phyloP scores from a whole-genome alignment of 805 yeast genomes.

The Sporopachydermia lactativora region DNA sequence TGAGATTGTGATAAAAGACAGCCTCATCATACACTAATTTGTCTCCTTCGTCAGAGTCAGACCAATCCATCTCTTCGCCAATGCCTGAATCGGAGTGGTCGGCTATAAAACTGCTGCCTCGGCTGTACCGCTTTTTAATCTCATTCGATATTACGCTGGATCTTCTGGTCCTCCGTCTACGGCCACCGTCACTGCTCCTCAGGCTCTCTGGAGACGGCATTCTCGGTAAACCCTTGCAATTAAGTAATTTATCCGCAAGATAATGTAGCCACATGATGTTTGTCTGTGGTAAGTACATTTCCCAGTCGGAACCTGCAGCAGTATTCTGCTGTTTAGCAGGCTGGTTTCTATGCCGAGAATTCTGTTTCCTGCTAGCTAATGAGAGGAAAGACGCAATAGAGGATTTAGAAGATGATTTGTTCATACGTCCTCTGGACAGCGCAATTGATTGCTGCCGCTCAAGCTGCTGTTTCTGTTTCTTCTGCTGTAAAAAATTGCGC shows the following conservation, averaged over 20 bases:
- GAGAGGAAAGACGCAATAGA: constrained; percentile 2
- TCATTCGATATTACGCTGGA: not conserved
- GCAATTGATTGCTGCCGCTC: constrained; percentile 3
- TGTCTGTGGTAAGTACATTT: constrained; percentile 29
- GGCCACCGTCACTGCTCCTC: not conserved
- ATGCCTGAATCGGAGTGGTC: not conserved
- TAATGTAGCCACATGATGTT: constrained; percentile 56
- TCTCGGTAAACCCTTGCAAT: constrained; percentile 22
- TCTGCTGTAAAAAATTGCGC: constrained; percentile 23
- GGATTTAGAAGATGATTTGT: not conserved
- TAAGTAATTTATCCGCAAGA: constrained; percentile 34
- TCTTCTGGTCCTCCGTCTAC: not conserved
- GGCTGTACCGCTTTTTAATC: not conserved
- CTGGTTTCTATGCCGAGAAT: constrained; percentile 4
- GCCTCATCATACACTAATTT: not conserved
- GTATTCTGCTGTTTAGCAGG: constrained; percentile 6
- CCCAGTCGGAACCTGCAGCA: constrained; percentile 25
- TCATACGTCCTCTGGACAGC: not conserved
- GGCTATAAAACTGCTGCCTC: too few relatives aligned
- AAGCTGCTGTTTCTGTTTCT: constrained; percentile 2
- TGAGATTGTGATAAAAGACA: constrained; percentile 9
- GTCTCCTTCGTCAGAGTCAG: not conserved
- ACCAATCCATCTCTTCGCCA: too few relatives aligned
- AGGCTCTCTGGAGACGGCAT: not conserved
- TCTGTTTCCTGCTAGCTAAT: not conserved